Conservation (phyloP, 352 stramenopile species). For the Sclerospora graminicola region DNA sequence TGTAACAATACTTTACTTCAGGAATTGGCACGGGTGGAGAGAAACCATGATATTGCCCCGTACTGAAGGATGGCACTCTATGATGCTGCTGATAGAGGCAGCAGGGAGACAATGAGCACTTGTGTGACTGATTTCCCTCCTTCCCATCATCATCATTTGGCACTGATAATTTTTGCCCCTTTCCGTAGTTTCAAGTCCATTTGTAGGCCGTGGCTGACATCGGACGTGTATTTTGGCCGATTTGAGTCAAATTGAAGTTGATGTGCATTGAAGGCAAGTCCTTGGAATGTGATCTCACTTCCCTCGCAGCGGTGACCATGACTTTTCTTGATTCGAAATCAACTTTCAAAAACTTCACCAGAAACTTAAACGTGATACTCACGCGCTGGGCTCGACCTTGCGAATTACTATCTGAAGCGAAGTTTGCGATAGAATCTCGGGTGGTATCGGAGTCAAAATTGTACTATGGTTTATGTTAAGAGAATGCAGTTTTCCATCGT, state of each 20-base stretch:
- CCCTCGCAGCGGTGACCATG: background rate
- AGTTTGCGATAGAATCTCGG: slow-evolving; percentile 56
- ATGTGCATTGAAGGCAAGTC: slow-evolving; percentile 9
- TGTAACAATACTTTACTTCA: slow-evolving; percentile 7
- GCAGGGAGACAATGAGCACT: background rate
- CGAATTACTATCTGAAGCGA: too few relatives aligned
- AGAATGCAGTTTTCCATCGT: slow-evolving; percentile 89
- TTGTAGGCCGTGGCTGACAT: too few relatives aligned
- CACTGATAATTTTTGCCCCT: background rate
- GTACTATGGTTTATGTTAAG: slow-evolving; percentile 81
- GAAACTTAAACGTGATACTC: slow-evolving; percentile 1
- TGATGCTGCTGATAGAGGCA: too few relatives aligned
- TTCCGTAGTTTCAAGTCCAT: slow-evolving; percentile 23
- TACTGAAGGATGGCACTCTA: slow-evolving; percentile 26
- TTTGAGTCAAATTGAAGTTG: slow-evolving; percentile 9
- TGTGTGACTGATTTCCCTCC: background rate
- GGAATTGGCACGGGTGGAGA: too few relatives aligned
- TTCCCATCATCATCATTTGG: slow-evolving; percentile 10
- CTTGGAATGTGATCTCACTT: background rate
- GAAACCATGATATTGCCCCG: slow-evolving; percentile 4
- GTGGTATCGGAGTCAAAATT: slow-evolving; percentile 50
- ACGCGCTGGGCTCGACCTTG: slow-evolving; percentile 21
- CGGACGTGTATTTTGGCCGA: too few relatives aligned
- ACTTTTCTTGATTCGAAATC: too few relatives aligned
- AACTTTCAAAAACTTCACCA: background rate